Percentiles rank a stretch among this genome's conserved stretches.
Evolutionary conservation across 345 rosid genomes (phyloP).

Genomic region (Aquilaria sinensis): DNA sequence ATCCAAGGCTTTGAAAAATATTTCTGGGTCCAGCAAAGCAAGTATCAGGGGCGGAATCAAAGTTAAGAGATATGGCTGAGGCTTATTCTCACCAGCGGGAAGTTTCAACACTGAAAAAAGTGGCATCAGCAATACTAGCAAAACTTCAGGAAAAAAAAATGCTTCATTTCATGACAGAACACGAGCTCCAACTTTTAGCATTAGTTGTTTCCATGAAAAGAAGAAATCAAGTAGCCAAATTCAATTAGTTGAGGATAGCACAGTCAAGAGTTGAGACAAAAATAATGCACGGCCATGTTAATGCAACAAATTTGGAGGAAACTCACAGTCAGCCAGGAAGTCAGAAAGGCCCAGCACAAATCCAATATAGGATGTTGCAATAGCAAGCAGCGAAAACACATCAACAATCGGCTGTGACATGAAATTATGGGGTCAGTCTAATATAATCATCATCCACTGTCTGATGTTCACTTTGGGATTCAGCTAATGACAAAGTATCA

Average conservation of each 20-base stretch:
- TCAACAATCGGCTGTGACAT: constrained; percentile 72
- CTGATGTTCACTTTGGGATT: constrained; percentile 4
- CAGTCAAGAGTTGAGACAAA: too few species aligned
- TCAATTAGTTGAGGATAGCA: too few species aligned
- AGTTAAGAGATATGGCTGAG: constrained; percentile 63
- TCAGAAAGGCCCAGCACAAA: constrained; percentile 86
- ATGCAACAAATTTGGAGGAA: constrained; percentile 3
- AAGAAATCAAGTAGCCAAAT: too few species aligned
- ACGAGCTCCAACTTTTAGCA: neutral
- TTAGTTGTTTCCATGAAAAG: too few species aligned
- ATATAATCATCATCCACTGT: constrained; percentile 3
- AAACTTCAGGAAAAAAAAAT: too few species aligned
- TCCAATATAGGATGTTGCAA: constrained; percentile 85
- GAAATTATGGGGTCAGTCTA: constrained; percentile 8
- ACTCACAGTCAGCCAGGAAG: constrained; percentile 88
- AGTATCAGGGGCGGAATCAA: constrained; percentile 70
- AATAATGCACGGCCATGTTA: neutral
- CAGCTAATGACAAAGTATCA: neutral
- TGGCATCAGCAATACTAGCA: neutral
- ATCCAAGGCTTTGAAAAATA: constrained; percentile 90
- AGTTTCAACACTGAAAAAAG: constrained; percentile 57
- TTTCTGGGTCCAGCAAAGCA: constrained; percentile 77
- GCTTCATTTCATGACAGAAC: neutral
- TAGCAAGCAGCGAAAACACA: constrained; percentile 79
- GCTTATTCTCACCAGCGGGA: constrained; percentile 51